Percentiles rank a stretch among this genome's conserved stretches.
These are phyloP conservation scores for Alloteropsis semialata DNA, from an alignment of 176 grass and related monocot genomes.

Conservation along the genomic window DNA sequence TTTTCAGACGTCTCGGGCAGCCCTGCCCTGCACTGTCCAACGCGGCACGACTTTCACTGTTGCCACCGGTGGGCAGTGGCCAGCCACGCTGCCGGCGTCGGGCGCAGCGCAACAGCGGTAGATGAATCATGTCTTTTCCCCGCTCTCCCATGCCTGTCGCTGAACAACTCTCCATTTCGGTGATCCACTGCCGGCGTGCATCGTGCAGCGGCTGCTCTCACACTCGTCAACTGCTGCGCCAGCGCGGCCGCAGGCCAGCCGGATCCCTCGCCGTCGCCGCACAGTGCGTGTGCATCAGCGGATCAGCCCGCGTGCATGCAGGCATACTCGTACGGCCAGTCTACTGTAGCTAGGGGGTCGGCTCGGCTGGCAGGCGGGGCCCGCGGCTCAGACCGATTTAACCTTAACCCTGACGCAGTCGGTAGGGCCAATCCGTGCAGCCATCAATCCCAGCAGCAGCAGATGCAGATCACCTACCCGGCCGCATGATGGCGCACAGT, in stretches of 20 bases:
- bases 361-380: too few relatives aligned
- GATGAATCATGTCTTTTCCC: not conserved
- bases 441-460: conserved; percentile 11
- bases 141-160: not conserved
- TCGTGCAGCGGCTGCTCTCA: too few relatives aligned
- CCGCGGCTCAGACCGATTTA: not conserved
- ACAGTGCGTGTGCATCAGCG: not conserved
- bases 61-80: not conserved
- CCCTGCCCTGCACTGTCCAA: not conserved
- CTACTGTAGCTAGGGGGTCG: not conserved
- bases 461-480: not conserved
- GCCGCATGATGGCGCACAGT: not conserved
- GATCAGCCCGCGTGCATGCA: not conserved
- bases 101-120: not conserved
- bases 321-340: not conserved
- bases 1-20: not conserved
- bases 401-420: not conserved
- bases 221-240: not conserved
- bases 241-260: not conserved
- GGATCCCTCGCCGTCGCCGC: not conserved
- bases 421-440: not conserved
- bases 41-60: not conserved
- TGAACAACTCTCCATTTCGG: not conserved
- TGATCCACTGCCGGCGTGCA: not conserved
- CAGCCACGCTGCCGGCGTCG: not conserved